These are phyloP conservation scores for Tephrocybe sp. DNA, from an alignment of 768 basidiomycete genomes.

Conservation along the genomic window DNA sequence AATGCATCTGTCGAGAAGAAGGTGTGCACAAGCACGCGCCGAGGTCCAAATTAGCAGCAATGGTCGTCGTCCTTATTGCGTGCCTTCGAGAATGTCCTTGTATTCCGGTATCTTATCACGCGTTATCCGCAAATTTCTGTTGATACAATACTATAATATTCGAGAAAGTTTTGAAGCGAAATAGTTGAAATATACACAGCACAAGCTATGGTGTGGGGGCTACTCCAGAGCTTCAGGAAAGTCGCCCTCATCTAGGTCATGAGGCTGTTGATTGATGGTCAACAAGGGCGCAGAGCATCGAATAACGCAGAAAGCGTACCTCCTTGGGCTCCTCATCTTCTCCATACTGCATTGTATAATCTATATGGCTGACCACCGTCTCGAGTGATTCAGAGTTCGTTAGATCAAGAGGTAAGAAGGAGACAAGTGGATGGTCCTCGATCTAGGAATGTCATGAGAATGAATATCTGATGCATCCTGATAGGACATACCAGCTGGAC, in stretches of 20 bases:
- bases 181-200: not conserved
- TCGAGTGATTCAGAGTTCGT: conserved; percentile 87
- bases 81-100: no score
- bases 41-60: no score
- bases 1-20: no score
- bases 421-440: conserved; percentile 96
- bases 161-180: not conserved
- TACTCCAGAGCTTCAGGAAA: conserved; percentile 51
- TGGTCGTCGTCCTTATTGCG: no score
- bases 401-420: conserved; percentile 93
- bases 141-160: no score
- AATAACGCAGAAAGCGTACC: conserved; percentile 40
- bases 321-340: conserved; percentile 98
- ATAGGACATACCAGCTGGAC: conserved; percentile 78
- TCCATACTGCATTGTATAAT: conserved; percentile 98
- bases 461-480: conserved; percentile 1
- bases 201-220: not conserved
- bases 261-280: conserved; percentile 53
- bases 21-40: no score
- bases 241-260: conserved; percentile 91
- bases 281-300: conserved; percentile 7
- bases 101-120: no score
- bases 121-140: no score
- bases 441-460: conserved; percentile 52
- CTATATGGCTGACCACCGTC: conserved; percentile 90